Base-by-base conservation (phyloP, 768 basidiomycete genomes). In the Lactarius sanguifluus region DNA sequence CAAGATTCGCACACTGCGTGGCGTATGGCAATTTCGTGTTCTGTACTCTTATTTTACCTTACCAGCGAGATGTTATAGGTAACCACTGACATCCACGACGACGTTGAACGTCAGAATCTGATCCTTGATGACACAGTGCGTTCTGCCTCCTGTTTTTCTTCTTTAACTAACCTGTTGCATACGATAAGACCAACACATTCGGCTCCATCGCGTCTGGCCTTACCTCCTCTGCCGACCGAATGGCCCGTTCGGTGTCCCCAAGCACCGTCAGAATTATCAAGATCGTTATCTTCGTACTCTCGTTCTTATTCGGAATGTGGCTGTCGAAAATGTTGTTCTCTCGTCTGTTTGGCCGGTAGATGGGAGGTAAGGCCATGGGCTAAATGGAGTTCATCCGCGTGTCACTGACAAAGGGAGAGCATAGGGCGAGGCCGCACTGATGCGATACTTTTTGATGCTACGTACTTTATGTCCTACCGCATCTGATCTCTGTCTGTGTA, bases 31-130 rank as follows among this genome's bases (percentile, higher is more conserved):
- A n/a, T 30, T 32, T 8, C 8, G 30, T 25, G 40, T 15, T 25
- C 20, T 6, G 4, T 5, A 16, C 6, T 15, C 7, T 25, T 12
- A 18, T 64, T 55, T 68, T 55, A 50, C 10, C 47, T 36, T 36
- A 6, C 38, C 13, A 36, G 20, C 28, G 10, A 5, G 25, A 45
- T 36, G 34, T 38, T 45, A 23, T 60, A 94, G 92, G 82, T 95
- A n/a, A 94, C 92, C 15, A 90, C 86, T 2, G 92, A 95, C 77
- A 93, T 95, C 45, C 82, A 95, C 74, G 84, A 86, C 67, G 93
- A 94, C 72, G 88, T 88, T 1, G 92, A 95, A 76, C 79, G 87
- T 12, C 93, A 94, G 78, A 94, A 94, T 72, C 73, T 83, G 3
- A 84, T 89, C 62, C 79, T 95, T 30, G 91, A 94, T 71, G 85